Evolutionary conservation across 2,329 filamentous ascomycete genomes (phyloP).

Genomic region (Exophiala aquamarina): DNA sequence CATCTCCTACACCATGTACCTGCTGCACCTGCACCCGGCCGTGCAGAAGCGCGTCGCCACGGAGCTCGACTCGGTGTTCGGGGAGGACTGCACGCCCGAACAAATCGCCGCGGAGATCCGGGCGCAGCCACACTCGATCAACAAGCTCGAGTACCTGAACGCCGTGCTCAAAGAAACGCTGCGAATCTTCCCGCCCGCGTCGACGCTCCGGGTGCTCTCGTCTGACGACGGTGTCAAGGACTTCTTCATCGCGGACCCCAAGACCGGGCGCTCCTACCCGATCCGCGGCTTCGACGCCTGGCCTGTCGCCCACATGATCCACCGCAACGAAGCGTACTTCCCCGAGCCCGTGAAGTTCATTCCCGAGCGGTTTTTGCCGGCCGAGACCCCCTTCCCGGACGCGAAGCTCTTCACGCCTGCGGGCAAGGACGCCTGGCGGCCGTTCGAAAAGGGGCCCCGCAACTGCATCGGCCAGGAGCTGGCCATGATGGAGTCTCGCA

Average conservation of each 20-base stretch:
- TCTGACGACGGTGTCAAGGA: constrained; percentile 10
- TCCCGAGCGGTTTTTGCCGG: constrained; percentile 47
- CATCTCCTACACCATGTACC: constrained; percentile 38
- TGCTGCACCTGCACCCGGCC: constrained; percentile 37
- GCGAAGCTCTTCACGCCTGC: constrained; percentile 35
- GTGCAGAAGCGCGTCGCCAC: constrained; percentile 38
- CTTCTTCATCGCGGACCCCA: constrained; percentile 15
- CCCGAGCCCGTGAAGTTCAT: constrained; percentile 46
- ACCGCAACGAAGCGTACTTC: constrained; percentile 45
- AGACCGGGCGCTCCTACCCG: constrained; percentile 20
- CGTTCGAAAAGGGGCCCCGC: constrained; percentile 56
- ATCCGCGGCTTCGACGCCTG: constrained; percentile 23
- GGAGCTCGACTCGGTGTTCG: constrained; percentile 56
- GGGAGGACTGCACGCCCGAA: constrained; percentile 38
- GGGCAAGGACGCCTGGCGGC: constrained; percentile 51
- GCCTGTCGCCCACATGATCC: constrained; percentile 30
- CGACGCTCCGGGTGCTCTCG: constrained; percentile 19
- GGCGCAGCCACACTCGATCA: constrained; percentile 47
- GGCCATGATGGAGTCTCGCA: constrained; percentile 53
- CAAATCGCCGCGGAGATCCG: constrained; percentile 36
- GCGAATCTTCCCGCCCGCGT: constrained; percentile 49
- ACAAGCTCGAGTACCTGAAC: constrained; percentile 52
- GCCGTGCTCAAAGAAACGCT: constrained; percentile 57
- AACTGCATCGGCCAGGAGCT: constrained; percentile 61
- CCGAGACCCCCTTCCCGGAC: constrained; percentile 22